Evolutionary conservation across 2,329 filamentous ascomycete genomes (phyloP), one percentile per base, ranked within the genome.

Genomic region (Helminthosporium solani): DNA sequence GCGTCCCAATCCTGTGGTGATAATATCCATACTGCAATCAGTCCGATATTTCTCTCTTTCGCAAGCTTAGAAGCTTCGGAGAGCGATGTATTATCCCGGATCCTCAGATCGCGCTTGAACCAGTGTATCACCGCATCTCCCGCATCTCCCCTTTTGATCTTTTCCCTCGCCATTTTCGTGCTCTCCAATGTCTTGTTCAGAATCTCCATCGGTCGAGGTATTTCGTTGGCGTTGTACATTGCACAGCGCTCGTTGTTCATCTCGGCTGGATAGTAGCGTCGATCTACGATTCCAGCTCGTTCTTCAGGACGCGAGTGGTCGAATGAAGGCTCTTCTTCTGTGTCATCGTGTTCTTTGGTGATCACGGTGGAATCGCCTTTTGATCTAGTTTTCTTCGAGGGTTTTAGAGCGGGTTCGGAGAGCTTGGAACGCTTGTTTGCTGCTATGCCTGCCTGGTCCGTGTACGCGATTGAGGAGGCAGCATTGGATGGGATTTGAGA

Each of bases 1-100:
- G 90, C 91, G 53, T 90, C 83, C 60, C 87, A 87, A 68, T 96
- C 90, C 67, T 95, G 81, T 0, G 89, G 90, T 42, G 87, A 92
- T 42, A 94, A 70, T 21, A 95, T 78, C 66, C 90, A 96, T 37
- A 96, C 69, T 44, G 82, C 82, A 30, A 96, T 80, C 30, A 96
- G 72, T 1, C 89, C 86, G 0, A 91, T 78, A 0, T 80, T 79
- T n/a, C 81, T 77, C 30, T 82, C 78, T 47, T 82, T 83, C 1
- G 90, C 88, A 39, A 78, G 77, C 46, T 83, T 72, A 44, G 80
- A 83, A 0, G 90, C 90, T 50, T 84, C 70, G 27, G 80, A 78
- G 19, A 96, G 69, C 0, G 81, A 81, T 7, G 80, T 85, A 65
- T 95, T 96, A 66, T 96, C 91, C 0, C 72, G 68, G 1, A 80